Base-by-base conservation (phyloP, 179 eudicot species). In the Vitellaria paradoxa region DNA sequence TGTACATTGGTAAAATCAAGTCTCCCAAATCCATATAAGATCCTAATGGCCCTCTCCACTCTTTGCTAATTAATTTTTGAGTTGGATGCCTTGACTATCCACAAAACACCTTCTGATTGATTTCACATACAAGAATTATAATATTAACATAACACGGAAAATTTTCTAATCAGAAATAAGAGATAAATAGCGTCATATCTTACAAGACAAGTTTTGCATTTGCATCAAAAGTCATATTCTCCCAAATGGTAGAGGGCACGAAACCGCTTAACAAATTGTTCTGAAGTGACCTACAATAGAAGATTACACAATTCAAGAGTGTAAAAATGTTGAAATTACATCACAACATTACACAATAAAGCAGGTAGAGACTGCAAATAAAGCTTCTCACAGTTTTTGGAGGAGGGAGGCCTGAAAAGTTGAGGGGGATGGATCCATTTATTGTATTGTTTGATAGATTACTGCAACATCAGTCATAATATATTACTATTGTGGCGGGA, bases 361-460 rank as follows among this genome's bases (percentile, higher is more conserved):
- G 65, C 18, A 15, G 2, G 42, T 7, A 26, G 63, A 47, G 45
- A 45, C 17, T n/a, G 60, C 15, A 49, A 65, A 3, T 50, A 20
- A 49, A 24, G 23, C 37, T 66, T 76, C 78, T 77, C 17, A 82
- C 84, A 82, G 13, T 37, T 23, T 82, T 24, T 82, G 84, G 50
- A 82, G 81, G 65, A n/a, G 68, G 67, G 52, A 82, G 72, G 70
- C 62, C 73, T 65, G 84, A 82, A 72, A 78, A 82, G 76, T 74
- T 78, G 24, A 50, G 55, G 17, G 84, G 84, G 26, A 82, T 82
- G 49, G 84, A 78, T 37, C 84, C 84, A 61, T 82, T 82, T 50
- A 82, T 81, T 40, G 59, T 18, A 66, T 82, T 82, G 61, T 74
- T 42, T 42, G 84, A 78, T 55, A 82, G 72, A 62, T 62, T 52